Base-by-base conservation (phyloP, 768 basidiomycete genomes). In the Kwoniella shandongensis region DNA sequence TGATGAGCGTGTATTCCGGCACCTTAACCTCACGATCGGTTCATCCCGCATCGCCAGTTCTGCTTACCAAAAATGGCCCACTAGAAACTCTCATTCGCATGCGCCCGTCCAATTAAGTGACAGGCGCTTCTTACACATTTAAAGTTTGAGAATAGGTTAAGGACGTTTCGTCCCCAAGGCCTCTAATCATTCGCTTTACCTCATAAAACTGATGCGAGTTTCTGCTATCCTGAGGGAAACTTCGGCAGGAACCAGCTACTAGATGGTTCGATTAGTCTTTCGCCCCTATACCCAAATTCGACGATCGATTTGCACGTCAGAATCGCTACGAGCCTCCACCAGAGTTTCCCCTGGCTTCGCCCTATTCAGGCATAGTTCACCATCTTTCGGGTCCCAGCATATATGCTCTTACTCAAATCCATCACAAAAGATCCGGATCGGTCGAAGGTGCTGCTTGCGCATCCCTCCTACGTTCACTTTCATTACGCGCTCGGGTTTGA, bases 261-360 rank as follows among this genome's bases (percentile, higher is more conserved):
- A 87, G 82, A 88, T 86, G 86, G 86, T 88, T 68, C 86, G 86
- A 89, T 88, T 88, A 86, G 87, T 88, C 88, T 88, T 88, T 88
- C 85, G 85, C 87, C 88, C 87, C 87, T 88, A 88, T 88, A 88
- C 87, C 86, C 87, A 88, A 87, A 86, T 88, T 87, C 81, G 85
- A 88, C 87, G 85, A 88, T 88, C 85, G 86, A 88, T 88, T 88
- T 89, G 88, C 88, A 88, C 85, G 86, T 88, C 88, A 89, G 88
- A 88, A 89, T 86, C 84, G 86, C 88, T 88, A 86, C 85, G 84
- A 87, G 85, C 87, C 86, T 88, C 87, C 87, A 88, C 86, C 87
- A 88, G 87, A 87, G 88, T 89, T 88, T 88, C 86, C 88, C 86
- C 87, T 88, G 87, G 86, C 87, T 88, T 87, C 85, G 82, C 86